Evolutionary conservation across 805 yeast genomes (phyloP).

Genomic region (Wickerhamomyces subpelliculosus): DNA sequence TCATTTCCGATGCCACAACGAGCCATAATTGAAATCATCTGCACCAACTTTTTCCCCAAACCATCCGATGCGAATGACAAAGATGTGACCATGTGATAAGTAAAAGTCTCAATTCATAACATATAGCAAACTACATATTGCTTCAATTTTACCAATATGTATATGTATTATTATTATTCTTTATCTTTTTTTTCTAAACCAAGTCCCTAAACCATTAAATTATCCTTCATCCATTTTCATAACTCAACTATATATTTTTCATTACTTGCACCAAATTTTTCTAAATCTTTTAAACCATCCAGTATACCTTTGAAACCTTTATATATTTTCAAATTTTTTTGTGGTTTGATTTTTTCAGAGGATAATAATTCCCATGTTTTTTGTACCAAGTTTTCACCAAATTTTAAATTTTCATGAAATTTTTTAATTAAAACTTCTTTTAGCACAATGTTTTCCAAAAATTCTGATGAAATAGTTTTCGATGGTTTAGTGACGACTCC

Average conservation of each 20-base stretch:
- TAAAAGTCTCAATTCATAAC: too few relatives aligned
- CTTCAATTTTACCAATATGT: too few relatives aligned
- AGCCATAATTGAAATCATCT: too few relatives aligned
- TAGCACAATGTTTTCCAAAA: constrained; percentile 20
- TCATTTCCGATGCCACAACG: too few relatives aligned
- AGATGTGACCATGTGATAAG: too few relatives aligned
- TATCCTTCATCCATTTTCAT: neutral
- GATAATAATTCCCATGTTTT: constrained; percentile 27
- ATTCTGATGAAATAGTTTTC: constrained; percentile 14
- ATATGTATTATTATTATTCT: neutral
- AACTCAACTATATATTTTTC: constrained; percentile 34
- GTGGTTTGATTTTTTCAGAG: constrained; percentile 24
- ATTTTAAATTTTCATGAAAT: constrained; percentile 36
- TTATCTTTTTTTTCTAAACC: neutral
- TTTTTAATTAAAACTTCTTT: constrained; percentile 31
- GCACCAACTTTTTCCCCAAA: too few relatives aligned
- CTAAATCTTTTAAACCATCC: constrained; percentile 31
- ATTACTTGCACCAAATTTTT: constrained; percentile 33
- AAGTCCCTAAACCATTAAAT: too few relatives aligned
- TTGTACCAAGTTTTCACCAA: constrained; percentile 29
- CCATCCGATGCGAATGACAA: too few relatives aligned
- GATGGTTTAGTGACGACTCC: constrained; percentile 35
- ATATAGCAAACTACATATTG: too few relatives aligned
- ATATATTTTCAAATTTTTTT: constrained; percentile 26
- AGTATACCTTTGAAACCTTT: constrained; percentile 29